phyloP scores from a whole-genome alignment of 495 filamentous ascomycete species.

The Parachaetomium inaequale region DNA sequence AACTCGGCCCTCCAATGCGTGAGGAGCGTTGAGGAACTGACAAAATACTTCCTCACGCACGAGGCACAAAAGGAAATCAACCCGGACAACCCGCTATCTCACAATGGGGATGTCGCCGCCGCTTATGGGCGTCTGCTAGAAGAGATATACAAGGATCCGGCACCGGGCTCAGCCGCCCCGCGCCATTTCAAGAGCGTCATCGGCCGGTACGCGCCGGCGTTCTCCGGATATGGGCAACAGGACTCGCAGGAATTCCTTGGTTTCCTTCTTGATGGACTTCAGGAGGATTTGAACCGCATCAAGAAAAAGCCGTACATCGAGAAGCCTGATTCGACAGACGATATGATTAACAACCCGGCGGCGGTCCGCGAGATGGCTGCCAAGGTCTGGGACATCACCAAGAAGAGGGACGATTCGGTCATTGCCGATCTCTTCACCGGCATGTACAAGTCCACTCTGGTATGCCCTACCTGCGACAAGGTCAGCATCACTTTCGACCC shows the following conservation, averaged over 20 bases:
- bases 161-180: constrained; percentile 63
- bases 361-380: constrained; percentile 78
- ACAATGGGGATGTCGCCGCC: constrained; percentile 77
- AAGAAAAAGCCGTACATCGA: constrained; percentile 96
- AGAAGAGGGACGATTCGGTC: constrained; percentile 88
- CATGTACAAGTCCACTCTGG: constrained; percentile 95
- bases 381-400: constrained; percentile 86
- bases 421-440: constrained; percentile 93
- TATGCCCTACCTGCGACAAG: constrained; percentile 87
- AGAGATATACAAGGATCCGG: constrained; percentile 63
- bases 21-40: constrained; percentile 84
- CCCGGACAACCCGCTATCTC: constrained; percentile 72
- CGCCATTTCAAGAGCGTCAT: constrained; percentile 75
- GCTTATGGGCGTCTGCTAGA: constrained; percentile 71
- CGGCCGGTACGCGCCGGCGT: constrained; percentile 73
- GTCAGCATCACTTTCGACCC: constrained; percentile 98
- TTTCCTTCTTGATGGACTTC: constrained; percentile 88
- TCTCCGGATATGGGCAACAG: constrained; percentile 93
- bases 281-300: constrained; percentile 91
- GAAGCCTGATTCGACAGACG: constrained; percentile 95
- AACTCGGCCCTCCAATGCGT: constrained; percentile 95
- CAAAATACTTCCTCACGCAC: constrained; percentile 78
- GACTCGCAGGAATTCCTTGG: constrained; percentile 98
- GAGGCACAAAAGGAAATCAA: constrained; percentile 78
- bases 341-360: constrained; percentile 80